Evolutionary conservation across 2,329 filamentous ascomycete genomes (phyloP).

Genomic region (Eutypella sp.): DNA sequence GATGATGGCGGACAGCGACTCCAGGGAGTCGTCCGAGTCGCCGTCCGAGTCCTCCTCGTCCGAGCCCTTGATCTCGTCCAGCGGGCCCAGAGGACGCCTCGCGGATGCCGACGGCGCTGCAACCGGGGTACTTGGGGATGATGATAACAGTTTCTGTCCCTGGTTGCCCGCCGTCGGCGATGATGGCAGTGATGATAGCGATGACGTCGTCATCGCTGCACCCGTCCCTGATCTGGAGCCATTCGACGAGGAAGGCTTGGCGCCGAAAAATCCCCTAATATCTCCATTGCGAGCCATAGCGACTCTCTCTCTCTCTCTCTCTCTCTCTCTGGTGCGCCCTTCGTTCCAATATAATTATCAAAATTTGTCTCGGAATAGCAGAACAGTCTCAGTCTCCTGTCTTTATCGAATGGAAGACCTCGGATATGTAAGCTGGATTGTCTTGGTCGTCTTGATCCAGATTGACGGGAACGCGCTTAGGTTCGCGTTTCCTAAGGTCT

Average conservation of each 20-base stretch:
- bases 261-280: slow-evolving; percentile 27
- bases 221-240: slow-evolving; percentile 10
- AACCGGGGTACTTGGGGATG: slow-evolving; percentile 24
- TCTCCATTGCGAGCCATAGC: slow-evolving; percentile 21
- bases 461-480: too few species aligned
- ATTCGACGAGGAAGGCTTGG: slow-evolving; percentile 8
- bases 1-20: slow-evolving; percentile 49
- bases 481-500: too few species aligned
- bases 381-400: too few species aligned
- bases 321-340: too few species aligned
- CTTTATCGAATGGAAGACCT: too few species aligned
- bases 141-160: slow-evolving; percentile 11
- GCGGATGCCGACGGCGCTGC: slow-evolving; percentile 13
- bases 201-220: too few species aligned
- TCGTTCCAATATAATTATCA: too few species aligned
- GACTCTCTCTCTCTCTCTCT: too few species aligned
- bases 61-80: slow-evolving; percentile 61
- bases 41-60: slow-evolving; percentile 71
- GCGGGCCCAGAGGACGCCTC: slow-evolving; percentile 33
- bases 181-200: slow-evolving; percentile 6
- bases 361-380: too few species aligned
- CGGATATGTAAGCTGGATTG: too few species aligned
- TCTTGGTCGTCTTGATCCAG: too few species aligned
- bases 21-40: slow-evolving; percentile 52
- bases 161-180: slow-evolving; percentile 1